phyloP scores from a whole-genome alignment of 2,329 filamentous ascomycete species.

The Nemania abortiva region DNA sequence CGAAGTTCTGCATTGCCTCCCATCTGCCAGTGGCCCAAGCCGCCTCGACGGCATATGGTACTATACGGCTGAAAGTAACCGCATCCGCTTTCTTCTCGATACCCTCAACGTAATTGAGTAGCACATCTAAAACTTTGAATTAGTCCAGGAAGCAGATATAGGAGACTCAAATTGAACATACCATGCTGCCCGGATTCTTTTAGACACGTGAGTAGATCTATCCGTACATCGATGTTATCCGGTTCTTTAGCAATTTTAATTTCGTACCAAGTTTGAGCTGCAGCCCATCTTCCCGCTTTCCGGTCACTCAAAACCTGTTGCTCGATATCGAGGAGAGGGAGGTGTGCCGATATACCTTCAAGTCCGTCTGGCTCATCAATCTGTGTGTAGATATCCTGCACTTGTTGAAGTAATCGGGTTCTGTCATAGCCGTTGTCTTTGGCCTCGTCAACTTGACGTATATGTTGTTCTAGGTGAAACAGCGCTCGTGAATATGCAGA shows the following conservation, averaged over 20 bases:
- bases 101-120: constrained; percentile 87
- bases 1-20: constrained; percentile 77
- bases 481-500: constrained; percentile 91
- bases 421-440: constrained; percentile 63
- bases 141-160: constrained; percentile 27
- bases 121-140: constrained; percentile 73
- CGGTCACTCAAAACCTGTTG: constrained; percentile 93
- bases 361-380: constrained; percentile 98
- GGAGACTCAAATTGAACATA: constrained; percentile 56
- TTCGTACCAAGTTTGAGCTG: constrained; percentile 98
- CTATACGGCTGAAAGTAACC: constrained; percentile 69
- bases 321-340: constrained; percentile 88
- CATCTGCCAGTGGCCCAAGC: constrained; percentile 91
- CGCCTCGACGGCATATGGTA: constrained; percentile 90
- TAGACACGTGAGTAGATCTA: constrained; percentile 86
- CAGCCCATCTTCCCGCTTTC: constrained; percentile 92
- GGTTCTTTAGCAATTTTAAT: constrained; percentile 85
- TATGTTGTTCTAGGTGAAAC: constrained; percentile 95
- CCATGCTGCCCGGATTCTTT: constrained; percentile 96
- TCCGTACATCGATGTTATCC: constrained; percentile 79
- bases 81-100: constrained; percentile 67
- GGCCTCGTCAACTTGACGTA: constrained; percentile 64
- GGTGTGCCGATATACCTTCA: constrained; percentile 89
- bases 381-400: constrained; percentile 95
- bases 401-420: constrained; percentile 77